Evolutionary conservation across 176 grass and related monocot genomes (phyloP).

Genomic region (Guadua angustifolia): DNA sequence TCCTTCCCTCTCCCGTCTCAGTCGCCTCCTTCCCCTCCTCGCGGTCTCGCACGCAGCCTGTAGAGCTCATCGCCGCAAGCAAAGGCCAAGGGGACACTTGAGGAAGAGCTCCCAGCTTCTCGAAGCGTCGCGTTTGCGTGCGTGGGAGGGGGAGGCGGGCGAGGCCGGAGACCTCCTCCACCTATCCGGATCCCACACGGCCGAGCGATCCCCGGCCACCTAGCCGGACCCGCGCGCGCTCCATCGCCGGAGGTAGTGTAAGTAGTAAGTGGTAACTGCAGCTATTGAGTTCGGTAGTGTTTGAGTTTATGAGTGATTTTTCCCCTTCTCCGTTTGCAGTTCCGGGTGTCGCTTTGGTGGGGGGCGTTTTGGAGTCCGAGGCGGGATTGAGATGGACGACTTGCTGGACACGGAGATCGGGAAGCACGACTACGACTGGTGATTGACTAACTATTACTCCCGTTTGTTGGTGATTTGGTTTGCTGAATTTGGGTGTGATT

Average conservation of each 20-base stretch:
- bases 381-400: slow-evolving; percentile 66
- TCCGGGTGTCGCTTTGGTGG: slow-evolving; percentile 11
- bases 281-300: not conserved
- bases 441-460: slow-evolving; percentile 18
- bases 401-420: slow-evolving; percentile 81
- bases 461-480: not conserved
- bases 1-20: not conserved
- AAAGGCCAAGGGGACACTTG: slow-evolving; percentile 2
- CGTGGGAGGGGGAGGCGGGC: not conserved
- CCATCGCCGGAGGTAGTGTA: slow-evolving; percentile 19
- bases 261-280: not conserved
- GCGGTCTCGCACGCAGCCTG: not conserved
- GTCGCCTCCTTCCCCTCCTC: not conserved
- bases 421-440: slow-evolving; percentile 99
- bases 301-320: not conserved
- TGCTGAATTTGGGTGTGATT: not conserved
- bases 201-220: not conserved
- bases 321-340: not conserved
- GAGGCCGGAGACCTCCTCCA: not conserved
- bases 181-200: not conserved
- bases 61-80: slow-evolving; percentile 35
- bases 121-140: slow-evolving; percentile 1
- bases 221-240: slow-evolving; percentile 6
- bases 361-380: not conserved
- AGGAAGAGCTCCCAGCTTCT: not conserved